A percentile compares a stretch with the other conserved stretches of the same genome.
Conservation (phyloP, 495 filamentous ascomycete genomes). For the Xylaria curta region DNA sequence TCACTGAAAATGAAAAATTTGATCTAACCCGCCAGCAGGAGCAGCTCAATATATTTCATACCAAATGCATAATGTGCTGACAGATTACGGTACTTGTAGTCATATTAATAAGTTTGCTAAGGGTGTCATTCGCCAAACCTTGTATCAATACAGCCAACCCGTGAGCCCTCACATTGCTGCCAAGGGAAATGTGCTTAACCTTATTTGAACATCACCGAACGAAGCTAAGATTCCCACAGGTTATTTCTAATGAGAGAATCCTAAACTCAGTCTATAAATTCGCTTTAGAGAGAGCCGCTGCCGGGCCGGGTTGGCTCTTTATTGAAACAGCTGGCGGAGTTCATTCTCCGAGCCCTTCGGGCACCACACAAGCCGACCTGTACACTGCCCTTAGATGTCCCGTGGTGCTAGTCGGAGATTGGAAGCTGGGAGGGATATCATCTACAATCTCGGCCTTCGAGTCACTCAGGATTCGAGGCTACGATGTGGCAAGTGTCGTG, state of each 20-base stretch:
- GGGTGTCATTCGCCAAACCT: slow-evolving; percentile 53
- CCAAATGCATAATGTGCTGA: background rate
- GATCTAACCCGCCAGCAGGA: background rate
- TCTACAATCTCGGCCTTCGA: slow-evolving; percentile 78
- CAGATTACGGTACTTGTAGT: slow-evolving; percentile 36
- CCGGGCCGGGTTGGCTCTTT: slow-evolving; percentile 53
- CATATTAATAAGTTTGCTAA: slow-evolving; percentile 64
- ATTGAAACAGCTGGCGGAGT: slow-evolving; percentile 82
- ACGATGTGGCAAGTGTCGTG: slow-evolving; percentile 71
- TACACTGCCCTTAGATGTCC: slow-evolving; percentile 74
- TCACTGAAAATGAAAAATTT: background rate
- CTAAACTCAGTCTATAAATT: slow-evolving; percentile 46
- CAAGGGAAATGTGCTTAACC: slow-evolving; percentile 37
- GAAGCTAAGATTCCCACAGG: slow-evolving; percentile 40
- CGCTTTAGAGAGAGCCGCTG: slow-evolving; percentile 53
- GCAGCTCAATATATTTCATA: background rate
- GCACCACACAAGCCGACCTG: slow-evolving; percentile 75
- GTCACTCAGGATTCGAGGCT: slow-evolving; percentile 72
- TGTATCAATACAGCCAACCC: slow-evolving; percentile 73
- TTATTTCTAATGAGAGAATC: slow-evolving; percentile 45
- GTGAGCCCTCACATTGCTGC: slow-evolving; percentile 79
- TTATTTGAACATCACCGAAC: slow-evolving; percentile 9
- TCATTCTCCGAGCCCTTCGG: slow-evolving; percentile 74
- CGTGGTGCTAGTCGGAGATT: slow-evolving; percentile 74
- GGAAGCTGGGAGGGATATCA: slow-evolving; percentile 74